phyloP scores from a whole-genome alignment of 768 basidiomycete species.

The Suillus subalutaceus region DNA sequence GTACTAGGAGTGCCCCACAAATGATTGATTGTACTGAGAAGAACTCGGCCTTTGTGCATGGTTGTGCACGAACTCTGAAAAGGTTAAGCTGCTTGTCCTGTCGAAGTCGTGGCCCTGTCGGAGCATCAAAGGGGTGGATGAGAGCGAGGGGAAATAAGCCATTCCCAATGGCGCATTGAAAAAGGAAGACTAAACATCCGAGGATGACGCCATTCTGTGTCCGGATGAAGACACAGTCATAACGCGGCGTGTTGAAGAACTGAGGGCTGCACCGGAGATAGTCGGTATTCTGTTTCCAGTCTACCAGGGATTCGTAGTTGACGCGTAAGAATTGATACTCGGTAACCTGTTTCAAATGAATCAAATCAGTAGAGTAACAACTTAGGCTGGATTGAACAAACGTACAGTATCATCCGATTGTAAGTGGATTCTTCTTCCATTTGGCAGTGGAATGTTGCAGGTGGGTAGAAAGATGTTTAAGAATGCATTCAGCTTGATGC shows the following conservation, averaged over 20 bases:
- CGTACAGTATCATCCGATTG: slow-evolving; percentile 3
- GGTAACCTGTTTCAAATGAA: slow-evolving; percentile 21
- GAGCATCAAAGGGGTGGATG: slow-evolving; percentile 24
- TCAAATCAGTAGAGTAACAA: background rate
- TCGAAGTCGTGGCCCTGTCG: background rate
- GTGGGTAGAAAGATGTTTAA: background rate
- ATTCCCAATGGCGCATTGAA: slow-evolving; percentile 17
- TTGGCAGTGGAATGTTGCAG: background rate
- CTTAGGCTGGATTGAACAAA: background rate
- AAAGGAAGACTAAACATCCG: slow-evolving; percentile 20
- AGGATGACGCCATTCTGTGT: slow-evolving; percentile 16
- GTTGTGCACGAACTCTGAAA: slow-evolving; percentile 16
- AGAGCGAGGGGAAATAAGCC: slow-evolving; percentile 3
- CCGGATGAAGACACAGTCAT: slow-evolving; percentile 33
- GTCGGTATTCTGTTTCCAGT: slow-evolving; percentile 31
- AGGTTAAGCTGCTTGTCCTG: slow-evolving; percentile 29
- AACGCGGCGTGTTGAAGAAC: slow-evolving; percentile 30
- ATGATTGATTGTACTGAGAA: slow-evolving; percentile 33
- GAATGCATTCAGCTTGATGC: slow-evolving; percentile 6
- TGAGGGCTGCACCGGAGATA: slow-evolving; percentile 32
- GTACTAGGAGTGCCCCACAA: slow-evolving; percentile 24
- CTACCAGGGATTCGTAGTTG: slow-evolving; percentile 29
- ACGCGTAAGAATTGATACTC: slow-evolving; percentile 28
- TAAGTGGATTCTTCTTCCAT: slow-evolving; percentile 7
- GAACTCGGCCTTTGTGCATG: slow-evolving; percentile 17